Evolutionary conservation across 2,329 filamentous ascomycete genomes (phyloP), one percentile per base, ranked within the genome.

Genomic region (Thermothelomyces thermophilus): DNA sequence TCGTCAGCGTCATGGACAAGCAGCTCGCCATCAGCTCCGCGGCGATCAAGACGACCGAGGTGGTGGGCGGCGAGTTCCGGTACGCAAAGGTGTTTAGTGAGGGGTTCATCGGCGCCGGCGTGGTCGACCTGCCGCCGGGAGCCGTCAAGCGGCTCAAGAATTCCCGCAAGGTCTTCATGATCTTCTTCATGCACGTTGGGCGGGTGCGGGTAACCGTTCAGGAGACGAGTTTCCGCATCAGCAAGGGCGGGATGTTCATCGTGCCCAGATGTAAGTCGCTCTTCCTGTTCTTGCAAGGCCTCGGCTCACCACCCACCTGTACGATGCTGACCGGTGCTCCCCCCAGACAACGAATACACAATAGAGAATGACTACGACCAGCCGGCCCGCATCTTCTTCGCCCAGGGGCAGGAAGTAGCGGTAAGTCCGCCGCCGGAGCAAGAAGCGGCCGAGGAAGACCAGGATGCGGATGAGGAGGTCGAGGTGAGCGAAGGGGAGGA

Each of bases 91-190:
- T 91, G 53, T 77, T 94, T 50, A 87, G 83, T 24, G 74, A 87
- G 54, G 82, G 86, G 0, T 97, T 95, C 67, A 88, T 97, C 66
- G 90, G 90, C 30, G 85, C 86, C 9, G 93, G 93, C 14, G 79
- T 97, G 46, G 87, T 98, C 33, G 91, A 97, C 61, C 72, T 98
- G 44, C 87, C 89, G 5, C 84, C 88, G 0, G 84, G 86, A 2
- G 82, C 87, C 28, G 81, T 86, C 63, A 98, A 98, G 73, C 82
- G 84, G 59, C 80, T 84, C 42, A 97, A 97, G 75, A 97, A 96
- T 68, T 86, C 87, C 31, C 79, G 91, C 55, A 90, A 87, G 71
- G 97, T 96, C 88, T 90, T 96, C 64, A 93, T 98, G 85, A 84
- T 87, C 1, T 97, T 97, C 67, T 96, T 95, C 60, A 86, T 98